phyloP scores from a whole-genome alignment of 2,329 filamentous ascomycete species.

The Fusarium sp. region DNA sequence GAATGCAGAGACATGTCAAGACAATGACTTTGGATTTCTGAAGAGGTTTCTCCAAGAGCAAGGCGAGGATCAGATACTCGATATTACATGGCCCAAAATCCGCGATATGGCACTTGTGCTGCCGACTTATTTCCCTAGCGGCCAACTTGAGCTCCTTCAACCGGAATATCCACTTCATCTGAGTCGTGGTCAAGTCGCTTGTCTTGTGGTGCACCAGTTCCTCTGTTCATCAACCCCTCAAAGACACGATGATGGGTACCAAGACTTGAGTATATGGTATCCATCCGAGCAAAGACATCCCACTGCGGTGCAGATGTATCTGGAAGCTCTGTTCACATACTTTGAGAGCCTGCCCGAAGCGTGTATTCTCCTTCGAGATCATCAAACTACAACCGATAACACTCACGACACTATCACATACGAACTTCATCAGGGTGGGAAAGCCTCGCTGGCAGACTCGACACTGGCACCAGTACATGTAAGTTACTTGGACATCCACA shows the following conservation, averaged over 20 bases:
- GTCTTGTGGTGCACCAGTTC: conserved; percentile 52
- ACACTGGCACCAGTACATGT: conserved; percentile 31
- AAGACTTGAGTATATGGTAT: conserved; percentile 55
- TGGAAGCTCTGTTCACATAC: conserved; percentile 50
- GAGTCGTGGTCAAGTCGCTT: conserved; percentile 47
- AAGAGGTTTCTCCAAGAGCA: not conserved
- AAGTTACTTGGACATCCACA: conserved; percentile 41
- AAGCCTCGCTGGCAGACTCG: not conserved
- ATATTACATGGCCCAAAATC: conserved; percentile 46
- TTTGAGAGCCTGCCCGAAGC: conserved; percentile 40
- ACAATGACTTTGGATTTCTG: conserved; percentile 44
- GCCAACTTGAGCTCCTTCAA: conserved; percentile 35
- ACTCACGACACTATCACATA: conserved; percentile 31
- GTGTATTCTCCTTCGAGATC: not conserved
- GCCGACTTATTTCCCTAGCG: conserved; percentile 38
- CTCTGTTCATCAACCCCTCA: conserved; percentile 46
- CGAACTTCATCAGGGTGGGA: conserved; percentile 30
- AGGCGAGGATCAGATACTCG: conserved; percentile 10
- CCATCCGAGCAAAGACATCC: conserved; percentile 50
- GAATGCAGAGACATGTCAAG: conserved; percentile 31
- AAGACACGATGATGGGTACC: conserved; percentile 45
- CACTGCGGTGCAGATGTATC: conserved; percentile 49
- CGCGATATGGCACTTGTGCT: conserved; percentile 40
- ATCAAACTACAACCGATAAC: not conserved
- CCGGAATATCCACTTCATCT: conserved; percentile 33